Conservation (phyloP, 1,139 yeast genomes). For the Saccharomyces uvarum region DNA sequence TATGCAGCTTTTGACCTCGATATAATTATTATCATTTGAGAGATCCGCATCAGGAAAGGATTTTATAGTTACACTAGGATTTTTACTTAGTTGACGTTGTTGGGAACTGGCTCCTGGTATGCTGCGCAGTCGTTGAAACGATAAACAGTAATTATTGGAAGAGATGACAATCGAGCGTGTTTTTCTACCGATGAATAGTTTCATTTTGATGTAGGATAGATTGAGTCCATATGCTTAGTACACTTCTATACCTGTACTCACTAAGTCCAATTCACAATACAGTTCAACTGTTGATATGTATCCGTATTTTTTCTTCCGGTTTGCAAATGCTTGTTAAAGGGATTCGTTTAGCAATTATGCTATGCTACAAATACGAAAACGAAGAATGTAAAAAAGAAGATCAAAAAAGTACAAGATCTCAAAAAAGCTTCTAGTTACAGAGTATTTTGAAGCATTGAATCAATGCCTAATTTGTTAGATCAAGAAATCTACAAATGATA, state of each 20-base stretch:
- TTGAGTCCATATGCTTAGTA: not conserved
- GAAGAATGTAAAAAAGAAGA: not conserved
- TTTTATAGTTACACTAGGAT: conserved; percentile 19
- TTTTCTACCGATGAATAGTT: conserved; percentile 21
- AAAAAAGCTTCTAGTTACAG: not conserved
- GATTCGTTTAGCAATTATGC: not conserved
- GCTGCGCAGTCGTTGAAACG: conserved; percentile 15
- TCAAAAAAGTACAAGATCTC: not conserved
- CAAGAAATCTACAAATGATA: not conserved
- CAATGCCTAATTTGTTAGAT: not conserved
- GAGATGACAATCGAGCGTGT: conserved; percentile 23
- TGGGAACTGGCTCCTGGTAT: not conserved
- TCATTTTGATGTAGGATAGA: conserved; percentile 7
- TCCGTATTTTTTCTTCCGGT: not conserved
- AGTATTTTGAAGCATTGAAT: not conserved
- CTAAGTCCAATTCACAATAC: not conserved
- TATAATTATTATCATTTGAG: conserved; percentile 11
- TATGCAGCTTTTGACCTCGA: conserved; percentile 18
- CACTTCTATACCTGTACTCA: not conserved
- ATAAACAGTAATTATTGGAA: conserved; percentile 16
- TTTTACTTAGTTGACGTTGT: conserved; percentile 11
- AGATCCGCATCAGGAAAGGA: conserved; percentile 16
- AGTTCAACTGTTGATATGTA: not conserved
- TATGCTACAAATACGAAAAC: not conserved
- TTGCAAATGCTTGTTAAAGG: not conserved